phyloP scores from a whole-genome alignment of 352 stramenopile species.

The Phytophthora aleatoria region DNA sequence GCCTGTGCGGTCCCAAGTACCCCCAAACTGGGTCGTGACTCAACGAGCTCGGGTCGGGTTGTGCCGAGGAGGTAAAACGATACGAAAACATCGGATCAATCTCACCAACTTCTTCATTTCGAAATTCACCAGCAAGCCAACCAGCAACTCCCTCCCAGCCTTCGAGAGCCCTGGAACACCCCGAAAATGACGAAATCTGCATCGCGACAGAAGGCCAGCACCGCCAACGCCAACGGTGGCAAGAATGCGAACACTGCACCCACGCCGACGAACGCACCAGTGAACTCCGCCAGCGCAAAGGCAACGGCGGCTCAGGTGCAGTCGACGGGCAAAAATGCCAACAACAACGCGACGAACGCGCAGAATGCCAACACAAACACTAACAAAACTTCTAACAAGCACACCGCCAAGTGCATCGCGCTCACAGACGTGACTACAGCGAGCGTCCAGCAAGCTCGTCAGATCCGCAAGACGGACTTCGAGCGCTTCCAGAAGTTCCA shows the following conservation, averaged over 20 bases:
- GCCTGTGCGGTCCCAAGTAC: neutral
- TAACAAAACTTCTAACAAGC: neutral
- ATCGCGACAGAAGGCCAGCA: constrained; percentile 12
- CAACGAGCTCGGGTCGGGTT: neutral
- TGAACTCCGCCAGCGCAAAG: neutral
- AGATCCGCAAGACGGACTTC: constrained; percentile 25
- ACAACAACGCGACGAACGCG: neutral
- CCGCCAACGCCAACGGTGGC: neutral
- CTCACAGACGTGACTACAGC: constrained; percentile 11
- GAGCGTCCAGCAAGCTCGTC: constrained; percentile 20
- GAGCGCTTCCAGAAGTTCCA: constrained; percentile 21
- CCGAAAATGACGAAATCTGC: constrained; percentile 13
- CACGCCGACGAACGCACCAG: neutral
- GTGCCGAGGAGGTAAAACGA: too few species aligned
- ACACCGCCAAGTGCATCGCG: constrained; percentile 1
- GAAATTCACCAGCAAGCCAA: constrained; percentile 11
- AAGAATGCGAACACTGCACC: neutral
- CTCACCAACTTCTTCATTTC: constrained; percentile 9
- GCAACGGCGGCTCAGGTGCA: too few species aligned
- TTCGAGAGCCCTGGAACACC: neutral
- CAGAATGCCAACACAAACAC: neutral
- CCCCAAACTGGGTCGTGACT: too few species aligned
- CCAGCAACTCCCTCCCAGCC: constrained; percentile 3
- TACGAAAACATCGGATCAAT: too few species aligned
- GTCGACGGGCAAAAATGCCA: neutral